Conservation (phyloP, 352 stramenopile genomes). For the Phytophthora podocarpi region DNA sequence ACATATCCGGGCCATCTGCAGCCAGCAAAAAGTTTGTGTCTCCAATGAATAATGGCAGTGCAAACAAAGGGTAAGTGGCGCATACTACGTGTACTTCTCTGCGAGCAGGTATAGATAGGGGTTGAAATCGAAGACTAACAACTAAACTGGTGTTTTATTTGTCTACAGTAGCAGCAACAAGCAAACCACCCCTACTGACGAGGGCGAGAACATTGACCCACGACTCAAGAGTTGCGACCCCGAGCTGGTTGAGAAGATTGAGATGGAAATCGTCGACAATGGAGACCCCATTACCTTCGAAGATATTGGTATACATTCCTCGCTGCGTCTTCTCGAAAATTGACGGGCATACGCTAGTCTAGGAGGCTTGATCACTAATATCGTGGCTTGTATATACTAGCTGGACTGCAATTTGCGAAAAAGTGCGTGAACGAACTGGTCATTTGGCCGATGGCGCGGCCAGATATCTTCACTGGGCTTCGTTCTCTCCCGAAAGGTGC, state of each 20-base stretch:
- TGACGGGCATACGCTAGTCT: neutral
- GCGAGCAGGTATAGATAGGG: neutral
- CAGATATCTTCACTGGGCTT: conserved; percentile 97
- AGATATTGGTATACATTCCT: conserved; percentile 89
- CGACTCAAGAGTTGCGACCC: conserved; percentile 94
- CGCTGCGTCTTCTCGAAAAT: neutral
- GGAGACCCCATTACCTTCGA: conserved; percentile 95
- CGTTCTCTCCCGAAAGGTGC: conserved; percentile 91
- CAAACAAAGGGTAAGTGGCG: conserved; percentile 11
- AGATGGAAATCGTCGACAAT: conserved; percentile 97
- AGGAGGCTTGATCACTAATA: neutral
- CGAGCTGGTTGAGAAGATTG: conserved; percentile 96
- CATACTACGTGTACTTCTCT: neutral
- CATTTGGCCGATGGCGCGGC: conserved; percentile 97
- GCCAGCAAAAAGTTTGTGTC: conserved; percentile 83
- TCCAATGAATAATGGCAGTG: conserved; percentile 41
- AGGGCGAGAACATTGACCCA: conserved; percentile 92
- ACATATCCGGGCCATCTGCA: conserved; percentile 34
- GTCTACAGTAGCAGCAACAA: conserved; percentile 24
- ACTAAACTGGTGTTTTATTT: neutral
- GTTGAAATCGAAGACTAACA: conserved; percentile 4
- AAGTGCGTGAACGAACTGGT: conserved; percentile 98
- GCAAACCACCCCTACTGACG: conserved; percentile 14
- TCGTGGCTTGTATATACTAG: conserved; percentile 38
- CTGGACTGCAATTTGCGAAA: conserved; percentile 97